phyloP scores from a whole-genome alignment of 305 asterid species.

The Fraxinus ornus region DNA sequence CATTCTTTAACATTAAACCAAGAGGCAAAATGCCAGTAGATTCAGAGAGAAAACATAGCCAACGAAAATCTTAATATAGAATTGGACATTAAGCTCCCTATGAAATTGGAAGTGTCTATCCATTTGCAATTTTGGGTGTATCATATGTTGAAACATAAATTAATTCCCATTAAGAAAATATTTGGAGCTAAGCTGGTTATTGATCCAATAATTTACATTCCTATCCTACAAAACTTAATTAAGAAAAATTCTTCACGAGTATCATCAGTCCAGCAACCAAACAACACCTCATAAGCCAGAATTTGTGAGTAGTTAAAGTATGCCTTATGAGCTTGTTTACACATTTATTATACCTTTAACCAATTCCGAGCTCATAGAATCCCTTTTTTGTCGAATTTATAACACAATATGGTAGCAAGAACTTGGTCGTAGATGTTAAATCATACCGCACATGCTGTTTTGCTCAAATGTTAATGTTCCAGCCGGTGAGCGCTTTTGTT shows the following conservation, averaged over 20 bases:
- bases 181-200: background rate
- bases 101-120: background rate
- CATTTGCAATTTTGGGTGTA: background rate
- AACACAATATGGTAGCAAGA: background rate
- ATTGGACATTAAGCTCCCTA: background rate
- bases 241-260: background rate
- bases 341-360: background rate
- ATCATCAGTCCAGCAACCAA: background rate
- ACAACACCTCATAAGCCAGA: background rate
- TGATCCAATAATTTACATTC: background rate
- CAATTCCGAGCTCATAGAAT: background rate
- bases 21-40: background rate
- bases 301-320: background rate
- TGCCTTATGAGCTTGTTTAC: background rate
- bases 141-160: background rate
- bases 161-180: background rate
- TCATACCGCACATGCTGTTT: conserved; percentile 85
- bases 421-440: background rate
- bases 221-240: background rate
- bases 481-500: conserved; percentile 54
- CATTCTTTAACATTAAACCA: background rate
- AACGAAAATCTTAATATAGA: background rate
- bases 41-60: background rate
- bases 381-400: background rate
- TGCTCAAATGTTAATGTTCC: conserved; percentile 77